Conservation (phyloP, 1,139 yeast species). For the Geotrichum fermentans region DNA sequence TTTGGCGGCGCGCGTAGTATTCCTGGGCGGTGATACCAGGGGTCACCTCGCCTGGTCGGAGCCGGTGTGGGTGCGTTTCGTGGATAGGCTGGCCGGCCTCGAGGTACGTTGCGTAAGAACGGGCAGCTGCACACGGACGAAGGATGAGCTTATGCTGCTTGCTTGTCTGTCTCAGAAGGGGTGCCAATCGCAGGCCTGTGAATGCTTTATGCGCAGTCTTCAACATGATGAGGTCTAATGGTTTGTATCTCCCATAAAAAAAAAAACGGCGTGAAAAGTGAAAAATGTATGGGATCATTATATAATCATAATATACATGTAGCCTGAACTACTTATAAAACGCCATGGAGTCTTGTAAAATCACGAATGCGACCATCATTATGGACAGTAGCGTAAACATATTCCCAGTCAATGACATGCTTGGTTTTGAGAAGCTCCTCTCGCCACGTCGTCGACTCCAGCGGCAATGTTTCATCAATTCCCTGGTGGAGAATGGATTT, state of each 20-base stretch:
- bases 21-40: conserved; percentile 84
- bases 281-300: background rate
- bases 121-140: too few species aligned
- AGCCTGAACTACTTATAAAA: background rate
- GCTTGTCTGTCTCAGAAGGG: background rate
- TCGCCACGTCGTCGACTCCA: conserved; percentile 2
- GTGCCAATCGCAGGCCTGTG: background rate
- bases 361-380: background rate
- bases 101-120: conserved; percentile 1
- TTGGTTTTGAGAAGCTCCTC: background rate
- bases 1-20: conserved; percentile 64
- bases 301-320: background rate
- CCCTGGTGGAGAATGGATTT: background rate
- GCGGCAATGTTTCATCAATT: background rate
- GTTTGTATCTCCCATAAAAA: too few species aligned
- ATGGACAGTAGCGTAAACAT: background rate
- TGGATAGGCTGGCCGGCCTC: conserved; percentile 76
- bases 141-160: too few species aligned
- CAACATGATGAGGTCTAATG: too few species aligned
- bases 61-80: conserved; percentile 76
- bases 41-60: conserved; percentile 73
- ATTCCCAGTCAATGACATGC: conserved; percentile 12
- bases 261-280: background rate
- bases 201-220: background rate
- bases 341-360: background rate